Base-by-base conservation (phyloP, 2,329 filamentous ascomycete species). In the Trichophyton rubrum region DNA sequence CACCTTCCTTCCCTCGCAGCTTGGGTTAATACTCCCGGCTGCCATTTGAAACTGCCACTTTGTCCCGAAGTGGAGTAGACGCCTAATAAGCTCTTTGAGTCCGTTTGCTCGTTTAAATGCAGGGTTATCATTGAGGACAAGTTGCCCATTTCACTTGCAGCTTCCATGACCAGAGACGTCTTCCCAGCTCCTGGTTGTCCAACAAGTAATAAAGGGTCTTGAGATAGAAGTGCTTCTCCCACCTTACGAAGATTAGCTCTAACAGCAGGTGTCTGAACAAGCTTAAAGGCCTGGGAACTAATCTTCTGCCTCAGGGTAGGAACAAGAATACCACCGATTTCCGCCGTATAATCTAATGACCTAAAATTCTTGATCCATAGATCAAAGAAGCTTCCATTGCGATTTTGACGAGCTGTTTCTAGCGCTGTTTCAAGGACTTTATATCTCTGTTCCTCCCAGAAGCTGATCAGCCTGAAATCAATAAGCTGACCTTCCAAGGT, bases 91-190 rank as follows among this genome's bases (percentile, higher is more conserved):
- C 95, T 88, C 73, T 99, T 99, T 0, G 92, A 91, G 74, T 99
- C 93, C 1, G 91, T 97, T 73, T 99, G 95, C 73, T 97, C 93
- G 70, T 99, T 99, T 38, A 99, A 79, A 73, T 99, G 92, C 33
- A 99, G 79, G 2, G 92, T 97, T 59, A 99, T 87, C 85, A 99
- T 90, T 62, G 83, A 84, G 4, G 85, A 82, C 22, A 88, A 83
- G 74, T 89, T 89, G 63, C 88, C 88, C 60, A 97, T 82, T 66
- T 87, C 83, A 67, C 83, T 83, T 24, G 92, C 91, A 62, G 92
- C 82, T 70, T 96, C 87, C 65, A 89, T 87, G 13, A 95, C 83
- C 20, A 95, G 74, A 0, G 89, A 85, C 0, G 93, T 96, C 77
- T 99, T 99, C 58, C 93, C 93, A 35, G 88, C 88, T 20, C 95